Conservation (phyloP, 306 rosid genomes). For the Fagus crenata region DNA sequence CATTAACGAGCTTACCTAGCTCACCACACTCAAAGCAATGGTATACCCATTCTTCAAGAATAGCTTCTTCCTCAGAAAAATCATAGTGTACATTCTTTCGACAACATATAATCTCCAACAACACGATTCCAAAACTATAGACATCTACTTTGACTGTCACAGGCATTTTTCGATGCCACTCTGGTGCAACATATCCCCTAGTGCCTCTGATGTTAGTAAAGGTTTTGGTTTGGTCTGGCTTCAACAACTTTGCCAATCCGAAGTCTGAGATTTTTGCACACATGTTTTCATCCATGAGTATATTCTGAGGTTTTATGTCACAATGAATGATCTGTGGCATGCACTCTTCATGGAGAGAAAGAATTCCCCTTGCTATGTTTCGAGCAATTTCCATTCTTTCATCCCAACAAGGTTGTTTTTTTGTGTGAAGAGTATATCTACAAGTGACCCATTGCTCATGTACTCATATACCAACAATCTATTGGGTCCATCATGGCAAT, state of each 20-base stretch:
- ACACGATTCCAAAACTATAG: slow-evolving; percentile 32
- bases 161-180: slow-evolving; percentile 27
- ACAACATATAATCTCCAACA: slow-evolving; percentile 16
- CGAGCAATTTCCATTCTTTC: slow-evolving; percentile 17
- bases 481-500: slow-evolving; percentile 20
- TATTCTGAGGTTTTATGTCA: background rate
- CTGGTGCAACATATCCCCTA: slow-evolving; percentile 34
- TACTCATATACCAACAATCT: slow-evolving; percentile 33
- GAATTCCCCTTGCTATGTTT: no score
- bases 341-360: no score
- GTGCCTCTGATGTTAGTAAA: slow-evolving; percentile 29
- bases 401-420: slow-evolving; percentile 17
- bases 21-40: slow-evolving; percentile 15
- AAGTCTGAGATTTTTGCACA: slow-evolving; percentile 28
- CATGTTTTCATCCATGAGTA: slow-evolving; percentile 27
- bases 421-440: slow-evolving; percentile 27
- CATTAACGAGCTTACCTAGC: background rate
- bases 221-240: slow-evolving; percentile 21
- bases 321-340: no score
- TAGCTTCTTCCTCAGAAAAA: slow-evolving; percentile 22
- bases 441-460: slow-evolving; percentile 38
- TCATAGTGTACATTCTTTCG: slow-evolving; percentile 13
- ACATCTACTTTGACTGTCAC: slow-evolving; percentile 30
- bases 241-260: slow-evolving; percentile 35
- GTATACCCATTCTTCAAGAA: slow-evolving; percentile 24